Evolutionary conservation across 208 protist species (phyloP).

Genomic region (Leishmania aethiopica): DNA sequence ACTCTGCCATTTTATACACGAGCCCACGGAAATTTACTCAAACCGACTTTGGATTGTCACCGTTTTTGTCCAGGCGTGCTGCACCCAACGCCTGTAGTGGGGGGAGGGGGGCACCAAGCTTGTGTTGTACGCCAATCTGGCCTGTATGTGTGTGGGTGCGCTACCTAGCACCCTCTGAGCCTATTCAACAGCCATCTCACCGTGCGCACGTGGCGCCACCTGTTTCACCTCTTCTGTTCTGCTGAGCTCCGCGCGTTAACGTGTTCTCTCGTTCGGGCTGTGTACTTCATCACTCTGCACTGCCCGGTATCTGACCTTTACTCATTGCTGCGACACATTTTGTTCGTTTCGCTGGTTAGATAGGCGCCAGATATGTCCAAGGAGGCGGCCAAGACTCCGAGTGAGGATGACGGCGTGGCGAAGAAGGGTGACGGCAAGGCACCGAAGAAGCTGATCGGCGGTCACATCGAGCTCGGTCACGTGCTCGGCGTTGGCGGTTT

Average conservation of each 20-base stretch:
- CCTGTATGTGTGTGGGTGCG: not conserved
- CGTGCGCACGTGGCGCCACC: not conserved
- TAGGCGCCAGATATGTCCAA: slow-evolving; percentile 5
- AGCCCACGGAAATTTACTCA: not conserved
- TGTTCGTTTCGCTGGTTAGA: not conserved
- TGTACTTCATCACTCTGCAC: not conserved
- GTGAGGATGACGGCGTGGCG: not conserved
- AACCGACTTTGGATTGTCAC: not conserved
- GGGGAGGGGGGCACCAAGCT: not conserved
- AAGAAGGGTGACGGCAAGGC: not conserved
- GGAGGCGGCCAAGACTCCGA: not conserved
- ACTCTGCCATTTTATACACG: not conserved
- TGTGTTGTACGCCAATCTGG: not conserved
- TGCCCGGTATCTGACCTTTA: not conserved
- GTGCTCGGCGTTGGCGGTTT: slow-evolving; percentile 89
- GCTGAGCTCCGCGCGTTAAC: not conserved
- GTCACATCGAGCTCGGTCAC: slow-evolving; percentile 79
- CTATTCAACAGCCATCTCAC: not conserved
- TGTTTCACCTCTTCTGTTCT: not conserved
- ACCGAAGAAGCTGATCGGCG: slow-evolving; percentile 50
- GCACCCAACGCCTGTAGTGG: not conserved
- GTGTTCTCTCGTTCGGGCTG: not conserved
- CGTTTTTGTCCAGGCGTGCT: not conserved
- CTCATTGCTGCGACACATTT: not conserved
- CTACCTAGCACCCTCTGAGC: not conserved